A percentile compares a stretch with the other conserved stretches of the same genome.
Conservation (phyloP, 2,329 filamentous ascomycete genomes). For the Aspergillus clavatus region DNA sequence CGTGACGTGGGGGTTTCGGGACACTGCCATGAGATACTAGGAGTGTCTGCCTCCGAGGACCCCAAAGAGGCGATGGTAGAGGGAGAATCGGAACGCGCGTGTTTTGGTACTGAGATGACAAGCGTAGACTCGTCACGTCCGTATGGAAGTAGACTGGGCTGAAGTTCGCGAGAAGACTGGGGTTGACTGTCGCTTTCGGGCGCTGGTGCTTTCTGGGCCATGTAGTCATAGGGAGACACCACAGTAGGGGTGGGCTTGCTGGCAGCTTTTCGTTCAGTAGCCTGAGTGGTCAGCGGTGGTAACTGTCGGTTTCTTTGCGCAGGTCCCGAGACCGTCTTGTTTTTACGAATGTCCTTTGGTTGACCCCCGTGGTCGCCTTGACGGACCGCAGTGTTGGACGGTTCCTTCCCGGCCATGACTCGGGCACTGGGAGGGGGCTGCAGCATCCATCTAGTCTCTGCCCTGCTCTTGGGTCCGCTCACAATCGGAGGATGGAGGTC, state of each 20-base stretch:
- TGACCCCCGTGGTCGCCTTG: constrained; percentile 15
- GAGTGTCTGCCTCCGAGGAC: constrained; percentile 26
- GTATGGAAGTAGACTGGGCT: constrained; percentile 14
- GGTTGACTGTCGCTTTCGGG: constrained; percentile 1
- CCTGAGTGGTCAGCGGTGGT: constrained; percentile 11
- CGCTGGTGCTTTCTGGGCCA: constrained; percentile 2
- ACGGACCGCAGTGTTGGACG: constrained; percentile 20
- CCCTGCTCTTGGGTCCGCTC: constrained; percentile 63
- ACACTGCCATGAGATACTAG: constrained; percentile 25
- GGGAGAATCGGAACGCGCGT: constrained; percentile 29
- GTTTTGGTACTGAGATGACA: constrained; percentile 17
- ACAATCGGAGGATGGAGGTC: constrained; percentile 82
- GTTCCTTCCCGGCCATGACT: constrained; percentile 81
- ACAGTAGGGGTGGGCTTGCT: constrained; percentile 4
- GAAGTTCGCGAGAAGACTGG: constrained; percentile 13
- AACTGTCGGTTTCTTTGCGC: constrained; percentile 8
- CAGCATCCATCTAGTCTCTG: constrained; percentile 83
- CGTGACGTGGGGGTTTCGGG: constrained; percentile 35
- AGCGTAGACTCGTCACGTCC: constrained; percentile 19
- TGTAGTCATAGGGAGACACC: constrained; percentile 1
- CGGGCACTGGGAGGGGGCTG: constrained; percentile 85
- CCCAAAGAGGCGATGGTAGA: constrained; percentile 25
- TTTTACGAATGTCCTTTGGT: constrained; percentile 9
- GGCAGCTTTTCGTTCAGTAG: constrained; percentile 2
- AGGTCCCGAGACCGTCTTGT: background rate